A percentile compares a stretch with the other conserved stretches of the same genome.
Conservation (phyloP, 2,329 filamentous ascomycete species). For the Ceratocystis colombiana region DNA sequence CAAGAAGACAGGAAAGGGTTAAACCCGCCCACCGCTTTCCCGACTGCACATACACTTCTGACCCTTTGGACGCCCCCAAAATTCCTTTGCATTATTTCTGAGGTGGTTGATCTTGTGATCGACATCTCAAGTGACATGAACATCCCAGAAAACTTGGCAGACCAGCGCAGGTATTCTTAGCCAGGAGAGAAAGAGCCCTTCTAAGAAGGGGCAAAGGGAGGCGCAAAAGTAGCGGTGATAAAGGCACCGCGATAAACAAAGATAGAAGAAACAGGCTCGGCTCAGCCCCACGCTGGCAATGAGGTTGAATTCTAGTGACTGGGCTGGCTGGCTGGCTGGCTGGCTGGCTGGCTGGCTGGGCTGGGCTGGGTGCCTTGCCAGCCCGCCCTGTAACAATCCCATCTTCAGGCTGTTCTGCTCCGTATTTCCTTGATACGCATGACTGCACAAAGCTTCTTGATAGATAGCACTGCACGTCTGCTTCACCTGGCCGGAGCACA, state of each 20-base stretch:
- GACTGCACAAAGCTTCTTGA: no score
- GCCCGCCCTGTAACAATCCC: no score
- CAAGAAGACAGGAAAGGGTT: neutral
- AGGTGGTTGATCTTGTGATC: conserved; percentile 7
- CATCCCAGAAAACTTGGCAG: neutral
- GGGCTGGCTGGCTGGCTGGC: neutral
- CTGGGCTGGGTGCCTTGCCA: no score
- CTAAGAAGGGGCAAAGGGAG: neutral
- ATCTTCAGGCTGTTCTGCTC: no score
- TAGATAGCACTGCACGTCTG: no score
- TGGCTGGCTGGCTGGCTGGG: neutral
- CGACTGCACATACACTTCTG: neutral
- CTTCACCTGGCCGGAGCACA: no score
- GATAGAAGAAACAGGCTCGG: neutral
- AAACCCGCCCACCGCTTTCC: neutral
- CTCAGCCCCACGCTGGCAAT: neutral
- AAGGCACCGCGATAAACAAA: neutral
- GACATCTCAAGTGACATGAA: conserved; percentile 8
- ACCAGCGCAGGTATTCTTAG: conserved; percentile 4
- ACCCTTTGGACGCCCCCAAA: neutral
- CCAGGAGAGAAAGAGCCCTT: neutral
- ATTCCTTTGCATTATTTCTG: conserved; percentile 1
- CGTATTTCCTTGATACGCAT: no score
- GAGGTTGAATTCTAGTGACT: neutral
- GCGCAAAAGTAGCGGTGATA: neutral